A percentile compares a stretch with the other conserved stretches of the same genome.
phyloP scores from a whole-genome alignment of 768 basidiomycete genomes.

The Macrolepiota dolichaula region DNA sequence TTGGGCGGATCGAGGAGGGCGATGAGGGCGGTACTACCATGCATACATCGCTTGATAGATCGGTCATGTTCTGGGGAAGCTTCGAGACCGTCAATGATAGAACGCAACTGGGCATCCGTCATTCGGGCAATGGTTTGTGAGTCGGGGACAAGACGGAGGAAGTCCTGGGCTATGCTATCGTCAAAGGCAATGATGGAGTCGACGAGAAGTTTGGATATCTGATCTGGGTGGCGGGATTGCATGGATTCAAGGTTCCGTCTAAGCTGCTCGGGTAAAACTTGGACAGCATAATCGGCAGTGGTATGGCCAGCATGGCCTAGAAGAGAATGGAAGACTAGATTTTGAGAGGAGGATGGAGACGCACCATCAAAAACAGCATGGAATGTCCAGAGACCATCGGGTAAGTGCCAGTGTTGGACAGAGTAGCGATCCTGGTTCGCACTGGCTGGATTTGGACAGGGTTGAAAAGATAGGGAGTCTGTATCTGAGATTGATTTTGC shows the following conservation, averaged over 20 bases:
- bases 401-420: constrained; percentile 35
- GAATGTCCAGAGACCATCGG: constrained; percentile 39
- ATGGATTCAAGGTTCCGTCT: constrained; percentile 20
- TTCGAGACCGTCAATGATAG: constrained; percentile 36
- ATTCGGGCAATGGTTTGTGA: constrained; percentile 26
- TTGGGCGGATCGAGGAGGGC: constrained; percentile 40
- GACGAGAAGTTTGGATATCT: constrained; percentile 29
- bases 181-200: constrained; percentile 37
- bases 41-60: constrained; percentile 40
- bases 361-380: constrained; percentile 47
- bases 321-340: not conserved
- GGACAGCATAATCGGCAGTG: constrained; percentile 37
- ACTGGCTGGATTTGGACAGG: constrained; percentile 35
- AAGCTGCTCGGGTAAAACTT: constrained; percentile 29
- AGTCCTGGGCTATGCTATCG: constrained; percentile 28
- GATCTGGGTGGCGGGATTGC: constrained; percentile 12
- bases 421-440: constrained; percentile 45
- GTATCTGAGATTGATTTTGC: constrained; percentile 29
- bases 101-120: constrained; percentile 35
- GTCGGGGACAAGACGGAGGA: constrained; percentile 42
- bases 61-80: constrained; percentile 23
- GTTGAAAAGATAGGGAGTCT: constrained; percentile 45
- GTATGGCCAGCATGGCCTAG: constrained; percentile 46
- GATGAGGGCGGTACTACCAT: constrained; percentile 48
- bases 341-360: constrained; percentile 3